phyloP scores from a whole-genome alignment of 2,329 filamentous ascomycete species.

The Fusarium sp. region DNA sequence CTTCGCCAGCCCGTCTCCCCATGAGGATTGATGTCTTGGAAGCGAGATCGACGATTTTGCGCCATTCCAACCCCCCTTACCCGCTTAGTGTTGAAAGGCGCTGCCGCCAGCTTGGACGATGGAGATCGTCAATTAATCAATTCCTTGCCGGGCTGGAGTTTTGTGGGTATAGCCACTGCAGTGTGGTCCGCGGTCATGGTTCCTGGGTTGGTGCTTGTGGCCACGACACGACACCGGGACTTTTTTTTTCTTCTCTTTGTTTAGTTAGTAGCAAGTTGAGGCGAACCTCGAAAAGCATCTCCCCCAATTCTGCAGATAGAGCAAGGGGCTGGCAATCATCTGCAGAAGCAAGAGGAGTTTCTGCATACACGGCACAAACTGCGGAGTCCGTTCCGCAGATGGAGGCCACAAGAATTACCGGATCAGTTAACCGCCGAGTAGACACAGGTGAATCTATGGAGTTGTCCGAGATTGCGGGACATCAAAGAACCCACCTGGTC shows the following conservation, averaged over 20 bases:
- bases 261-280: not conserved
- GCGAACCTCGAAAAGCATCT: not conserved
- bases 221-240: constrained; percentile 19
- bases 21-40: constrained; percentile 6
- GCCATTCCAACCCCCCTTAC: constrained; percentile 28
- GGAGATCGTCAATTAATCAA: constrained; percentile 34
- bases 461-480: constrained; percentile 34
- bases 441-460: constrained; percentile 23
- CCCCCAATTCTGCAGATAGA: not conserved
- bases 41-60: constrained; percentile 15
- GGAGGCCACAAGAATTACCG: not conserved
- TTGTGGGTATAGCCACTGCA: constrained; percentile 25
- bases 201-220: not conserved
- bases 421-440: constrained; percentile 9
- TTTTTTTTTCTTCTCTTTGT: not conserved
- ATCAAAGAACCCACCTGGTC: constrained; percentile 13
- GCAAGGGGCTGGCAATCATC: not conserved
- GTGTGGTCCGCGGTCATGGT: constrained; percentile 8
- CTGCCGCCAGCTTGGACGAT: constrained; percentile 36
- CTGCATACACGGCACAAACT: not conserved
- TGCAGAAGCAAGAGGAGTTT: not conserved
- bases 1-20: not conserved
- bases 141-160: constrained; percentile 31
- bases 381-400: not conserved
- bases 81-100: constrained; percentile 31